Evolutionary conservation across 1,284 basidiomycete species (phyloP).

Genomic region (Malassezia obtusa): DNA sequence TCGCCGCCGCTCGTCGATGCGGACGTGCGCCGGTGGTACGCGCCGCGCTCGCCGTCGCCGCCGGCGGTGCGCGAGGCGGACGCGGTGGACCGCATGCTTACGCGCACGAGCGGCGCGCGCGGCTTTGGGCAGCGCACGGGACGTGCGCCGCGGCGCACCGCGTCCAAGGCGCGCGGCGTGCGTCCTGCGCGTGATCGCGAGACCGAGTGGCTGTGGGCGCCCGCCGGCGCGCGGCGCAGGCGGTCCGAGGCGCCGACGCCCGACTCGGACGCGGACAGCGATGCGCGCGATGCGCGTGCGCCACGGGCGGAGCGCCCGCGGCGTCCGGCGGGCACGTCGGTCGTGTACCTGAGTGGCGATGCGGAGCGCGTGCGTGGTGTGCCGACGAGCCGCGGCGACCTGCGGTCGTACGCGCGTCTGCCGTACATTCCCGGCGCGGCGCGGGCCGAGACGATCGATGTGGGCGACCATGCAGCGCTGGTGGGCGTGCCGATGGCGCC

Average conservation of each 20-base stretch:
- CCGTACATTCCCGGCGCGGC: not conserved
- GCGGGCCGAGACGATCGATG: not conserved
- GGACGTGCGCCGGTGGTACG: slow-evolving; percentile 5
- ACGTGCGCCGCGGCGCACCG: not conserved
- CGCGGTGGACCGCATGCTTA: slow-evolving; percentile 38
- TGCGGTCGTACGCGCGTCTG: slow-evolving; percentile 1
- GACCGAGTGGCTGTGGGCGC: not conserved
- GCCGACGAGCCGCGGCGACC: slow-evolving; percentile 11
- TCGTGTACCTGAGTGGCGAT: not conserved
- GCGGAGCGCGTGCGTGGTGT: not conserved
- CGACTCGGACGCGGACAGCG: not conserved
- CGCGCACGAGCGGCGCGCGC: slow-evolving; percentile 18
- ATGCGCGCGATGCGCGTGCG: not conserved
- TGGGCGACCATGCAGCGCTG: not conserved
- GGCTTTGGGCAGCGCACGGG: slow-evolving; percentile 5
- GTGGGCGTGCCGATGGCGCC: not conserved
- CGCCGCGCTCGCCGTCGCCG: not conserved
- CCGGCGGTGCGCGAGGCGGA: slow-evolving; percentile 14
- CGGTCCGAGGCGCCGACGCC: not conserved
- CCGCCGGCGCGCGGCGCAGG: not conserved
- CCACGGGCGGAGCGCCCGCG: not conserved
- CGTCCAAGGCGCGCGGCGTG: not conserved
- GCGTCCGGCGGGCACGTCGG: not conserved
- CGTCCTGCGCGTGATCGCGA: too few relatives aligned
- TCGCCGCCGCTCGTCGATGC: not conserved